Evolutionary conservation across 129 eudicot genomes (phyloP).

Genomic region (Chrysanthemum lavandulifolium): DNA sequence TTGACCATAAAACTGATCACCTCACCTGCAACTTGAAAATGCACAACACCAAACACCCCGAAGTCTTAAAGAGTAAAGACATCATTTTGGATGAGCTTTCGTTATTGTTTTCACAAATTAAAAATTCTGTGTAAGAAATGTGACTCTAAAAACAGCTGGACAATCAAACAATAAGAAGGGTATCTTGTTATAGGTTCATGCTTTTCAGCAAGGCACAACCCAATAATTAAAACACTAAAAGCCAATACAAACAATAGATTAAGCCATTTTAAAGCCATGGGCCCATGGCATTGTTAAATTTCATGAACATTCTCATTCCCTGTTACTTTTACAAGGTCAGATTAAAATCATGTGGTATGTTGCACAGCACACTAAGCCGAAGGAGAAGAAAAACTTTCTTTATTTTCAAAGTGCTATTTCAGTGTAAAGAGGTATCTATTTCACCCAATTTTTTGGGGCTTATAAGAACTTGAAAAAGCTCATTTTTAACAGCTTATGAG

Average conservation of each 20-base stretch:
- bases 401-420: too few relatives aligned
- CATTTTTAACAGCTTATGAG: too few relatives aligned
- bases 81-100: too few relatives aligned
- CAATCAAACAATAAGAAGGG: not conserved
- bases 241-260: not conserved
- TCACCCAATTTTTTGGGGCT: not conserved
- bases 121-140: not conserved
- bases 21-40: too few relatives aligned
- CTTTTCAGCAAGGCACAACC: constrained; percentile 4
- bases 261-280: not conserved
- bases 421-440: too few relatives aligned
- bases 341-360: not conserved
- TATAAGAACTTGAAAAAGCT: not conserved
- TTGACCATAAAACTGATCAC: too few relatives aligned
- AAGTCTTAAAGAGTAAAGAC: too few relatives aligned
- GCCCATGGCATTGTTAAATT: not conserved
- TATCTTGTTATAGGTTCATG: not conserved
- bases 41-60: too few relatives aligned
- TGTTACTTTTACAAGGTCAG: not conserved
- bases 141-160: not conserved
- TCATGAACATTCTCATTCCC: not conserved
- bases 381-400: not conserved
- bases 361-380: not conserved
- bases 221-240: not conserved
- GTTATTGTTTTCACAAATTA: too few relatives aligned